Conservation (phyloP, 179 eudicot species). For the Patellifolia procumbens region DNA sequence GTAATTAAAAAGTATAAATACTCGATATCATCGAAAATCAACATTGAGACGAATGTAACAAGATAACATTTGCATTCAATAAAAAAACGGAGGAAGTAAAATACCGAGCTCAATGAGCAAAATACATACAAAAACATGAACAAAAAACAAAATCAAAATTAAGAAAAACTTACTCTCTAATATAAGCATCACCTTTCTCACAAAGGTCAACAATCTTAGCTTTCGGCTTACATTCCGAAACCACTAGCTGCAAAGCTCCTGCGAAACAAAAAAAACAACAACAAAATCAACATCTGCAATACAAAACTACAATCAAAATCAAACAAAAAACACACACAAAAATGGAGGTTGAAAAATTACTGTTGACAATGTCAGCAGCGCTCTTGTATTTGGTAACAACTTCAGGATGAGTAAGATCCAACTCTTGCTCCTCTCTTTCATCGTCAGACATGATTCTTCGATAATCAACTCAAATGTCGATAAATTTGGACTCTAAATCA, state of each 20-base stretch:
- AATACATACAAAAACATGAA: not conserved
- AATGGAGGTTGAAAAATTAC: conserved; percentile 20
- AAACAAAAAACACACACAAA: not conserved
- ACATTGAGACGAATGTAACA: no score
- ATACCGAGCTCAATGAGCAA: not conserved
- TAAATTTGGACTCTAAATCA: not conserved
- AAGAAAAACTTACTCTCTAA: conserved; percentile 57
- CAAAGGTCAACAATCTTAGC: conserved; percentile 83
- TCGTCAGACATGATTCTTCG: conserved; percentile 70
- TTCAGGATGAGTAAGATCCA: conserved; percentile 86
- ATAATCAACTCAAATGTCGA: not conserved
- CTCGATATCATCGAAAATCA: no score
- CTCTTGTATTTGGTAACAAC: conserved; percentile 93
- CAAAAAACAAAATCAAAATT: not conserved
- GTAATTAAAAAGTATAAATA: no score
- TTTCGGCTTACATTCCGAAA: conserved; percentile 79
- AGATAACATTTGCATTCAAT: no score
- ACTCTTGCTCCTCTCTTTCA: conserved; percentile 87
- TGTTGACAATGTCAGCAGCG: conserved; percentile 90
- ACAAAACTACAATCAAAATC: not conserved
- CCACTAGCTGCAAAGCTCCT: conserved; percentile 86
- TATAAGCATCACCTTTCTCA: conserved; percentile 73
- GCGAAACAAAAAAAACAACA: conserved; percentile 10
- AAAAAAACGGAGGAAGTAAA: no score
- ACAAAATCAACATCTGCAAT: not conserved